Evolutionary conservation across 1,139 yeast genomes (phyloP).

Genomic region (Geotrichum cucujoidarum): DNA sequence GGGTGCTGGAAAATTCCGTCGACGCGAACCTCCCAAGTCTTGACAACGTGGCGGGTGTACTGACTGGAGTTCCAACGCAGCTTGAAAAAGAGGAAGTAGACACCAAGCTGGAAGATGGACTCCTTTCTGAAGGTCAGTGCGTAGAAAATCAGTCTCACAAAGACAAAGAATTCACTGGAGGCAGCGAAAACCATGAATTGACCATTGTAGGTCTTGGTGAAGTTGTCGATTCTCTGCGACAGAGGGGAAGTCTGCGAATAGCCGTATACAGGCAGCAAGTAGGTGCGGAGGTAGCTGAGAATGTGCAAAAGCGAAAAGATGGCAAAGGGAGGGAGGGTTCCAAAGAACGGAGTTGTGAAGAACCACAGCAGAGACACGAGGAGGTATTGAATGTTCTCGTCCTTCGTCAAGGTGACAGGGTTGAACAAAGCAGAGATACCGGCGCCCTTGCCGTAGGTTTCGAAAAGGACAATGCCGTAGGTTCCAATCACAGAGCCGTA

Average conservation of each 20-base stretch:
- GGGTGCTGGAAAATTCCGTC: slow-evolving; percentile 62
- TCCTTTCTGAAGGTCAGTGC: slow-evolving; percentile 60
- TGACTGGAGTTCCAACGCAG: slow-evolving; percentile 72
- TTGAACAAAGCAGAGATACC: slow-evolving; percentile 23
- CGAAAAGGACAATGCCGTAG: slow-evolving; percentile 72
- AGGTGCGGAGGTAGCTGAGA: slow-evolving; percentile 59
- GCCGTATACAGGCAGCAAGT: slow-evolving; percentile 62
- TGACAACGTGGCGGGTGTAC: slow-evolving; percentile 66
- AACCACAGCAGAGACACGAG: slow-evolving; percentile 56
- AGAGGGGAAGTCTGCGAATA: slow-evolving; percentile 43
- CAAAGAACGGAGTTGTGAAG: slow-evolving; percentile 46
- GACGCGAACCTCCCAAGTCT: slow-evolving; percentile 63
- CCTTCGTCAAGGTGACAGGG: slow-evolving; percentile 41
- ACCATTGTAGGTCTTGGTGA: slow-evolving; percentile 62
- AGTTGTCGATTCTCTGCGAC: slow-evolving; percentile 44
- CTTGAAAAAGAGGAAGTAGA: slow-evolving; percentile 66
- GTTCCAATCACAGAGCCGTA: slow-evolving; percentile 65
- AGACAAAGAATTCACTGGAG: slow-evolving; percentile 57
- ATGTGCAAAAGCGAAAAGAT: slow-evolving; percentile 71
- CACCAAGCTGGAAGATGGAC: slow-evolving; percentile 55
- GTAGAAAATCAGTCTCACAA: slow-evolving; percentile 42
- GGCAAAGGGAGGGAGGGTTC: slow-evolving; percentile 61
- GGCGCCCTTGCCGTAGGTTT: slow-evolving; percentile 38
- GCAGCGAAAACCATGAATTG: slow-evolving; percentile 69
- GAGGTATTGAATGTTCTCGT: slow-evolving; percentile 67